Conservation (phyloP, 192 early-diverging fungal genomes). For the Podila epigama region DNA sequence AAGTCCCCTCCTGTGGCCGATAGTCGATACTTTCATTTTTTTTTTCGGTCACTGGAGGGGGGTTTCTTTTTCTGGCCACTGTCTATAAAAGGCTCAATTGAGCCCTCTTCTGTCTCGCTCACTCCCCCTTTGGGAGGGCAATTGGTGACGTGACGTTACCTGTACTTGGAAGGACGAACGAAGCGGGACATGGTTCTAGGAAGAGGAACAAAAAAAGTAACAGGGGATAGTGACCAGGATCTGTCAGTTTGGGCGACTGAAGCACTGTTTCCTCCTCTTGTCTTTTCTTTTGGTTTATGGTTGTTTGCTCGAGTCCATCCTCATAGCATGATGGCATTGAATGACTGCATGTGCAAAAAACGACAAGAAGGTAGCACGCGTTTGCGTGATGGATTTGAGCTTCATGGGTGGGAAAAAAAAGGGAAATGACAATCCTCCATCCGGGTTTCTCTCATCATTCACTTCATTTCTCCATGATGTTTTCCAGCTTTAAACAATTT, state of each 20-base stretch:
- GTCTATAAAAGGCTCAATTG: too few species aligned
- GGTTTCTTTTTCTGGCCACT: too few species aligned
- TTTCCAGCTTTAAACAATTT: too few species aligned
- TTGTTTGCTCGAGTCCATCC: too few species aligned
- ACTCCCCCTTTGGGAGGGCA: too few species aligned
- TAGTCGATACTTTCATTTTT: background rate
- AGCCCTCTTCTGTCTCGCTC: too few species aligned
- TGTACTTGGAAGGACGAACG: constrained; percentile 85
- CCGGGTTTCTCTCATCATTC: background rate
- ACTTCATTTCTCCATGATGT: background rate
- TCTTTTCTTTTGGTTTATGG: background rate
- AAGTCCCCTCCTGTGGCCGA: background rate
- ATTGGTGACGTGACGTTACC: constrained; percentile 21
- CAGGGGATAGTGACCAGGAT: background rate
- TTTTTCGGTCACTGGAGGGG: too few species aligned
- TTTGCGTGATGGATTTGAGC: too few species aligned
- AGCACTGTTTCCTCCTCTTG: background rate
- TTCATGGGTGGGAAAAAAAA: background rate
- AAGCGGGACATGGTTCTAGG: constrained; percentile 70
- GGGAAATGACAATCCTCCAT: background rate
- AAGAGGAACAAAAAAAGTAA: background rate
- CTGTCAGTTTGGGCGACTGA: too few species aligned
- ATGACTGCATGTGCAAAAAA: too few species aligned
- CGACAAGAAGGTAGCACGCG: too few species aligned
- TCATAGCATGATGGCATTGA: too few species aligned